Conservation (phyloP, 345 rosid genomes). For the Raphanus sativus region DNA sequence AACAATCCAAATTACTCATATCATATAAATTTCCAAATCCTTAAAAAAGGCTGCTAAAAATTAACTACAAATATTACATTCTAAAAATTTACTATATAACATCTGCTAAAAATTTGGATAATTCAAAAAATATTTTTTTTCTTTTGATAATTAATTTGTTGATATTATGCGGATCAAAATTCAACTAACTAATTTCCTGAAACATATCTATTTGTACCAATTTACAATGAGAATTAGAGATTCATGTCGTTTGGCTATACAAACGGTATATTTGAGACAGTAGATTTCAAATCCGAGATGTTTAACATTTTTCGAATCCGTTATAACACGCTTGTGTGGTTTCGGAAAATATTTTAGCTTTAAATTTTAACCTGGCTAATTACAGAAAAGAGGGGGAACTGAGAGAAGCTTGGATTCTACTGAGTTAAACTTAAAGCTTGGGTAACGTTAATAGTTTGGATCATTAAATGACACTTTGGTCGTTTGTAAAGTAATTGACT, state of each 20-base stretch:
- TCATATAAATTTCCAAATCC: background rate
- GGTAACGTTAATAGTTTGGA: background rate
- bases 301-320: no score
- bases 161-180: no score
- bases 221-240: no score
- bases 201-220: no score
- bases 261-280: no score
- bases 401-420: background rate
- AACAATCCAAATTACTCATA: background rate
- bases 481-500: conserved; percentile 10
- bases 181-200: no score
- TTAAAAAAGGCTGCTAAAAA: background rate
- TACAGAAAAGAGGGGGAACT: background rate
- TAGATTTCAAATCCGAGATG: no score
- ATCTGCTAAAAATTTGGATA: background rate
- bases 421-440: background rate
- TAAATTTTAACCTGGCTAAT: background rate
- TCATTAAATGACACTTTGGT: conserved; percentile 18
- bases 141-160: no score
- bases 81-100: background rate
- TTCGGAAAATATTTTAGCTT: background rate
- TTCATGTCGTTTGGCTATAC: no score
- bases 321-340: no score
- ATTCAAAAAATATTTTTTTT: no score
- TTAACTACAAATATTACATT: background rate